These are phyloP conservation scores for Candida tetrigidarum DNA, from an alignment of 1,139 yeast species.

Conservation along the genomic window DNA sequence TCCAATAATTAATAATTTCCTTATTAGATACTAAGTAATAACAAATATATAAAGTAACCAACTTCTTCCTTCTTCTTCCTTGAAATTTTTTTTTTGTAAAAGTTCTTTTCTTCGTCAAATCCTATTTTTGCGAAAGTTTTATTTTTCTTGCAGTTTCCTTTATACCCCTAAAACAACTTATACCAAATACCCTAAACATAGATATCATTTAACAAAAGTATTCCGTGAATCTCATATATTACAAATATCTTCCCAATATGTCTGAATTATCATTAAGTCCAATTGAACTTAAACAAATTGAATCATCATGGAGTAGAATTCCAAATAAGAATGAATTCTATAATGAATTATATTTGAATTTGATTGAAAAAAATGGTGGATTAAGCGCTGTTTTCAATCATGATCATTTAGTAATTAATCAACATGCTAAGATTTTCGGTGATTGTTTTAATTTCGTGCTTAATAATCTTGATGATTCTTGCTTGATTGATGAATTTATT, in stretches of 20 bases:
- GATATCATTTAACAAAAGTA: too few species aligned
- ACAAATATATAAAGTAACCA: slow-evolving; percentile 8
- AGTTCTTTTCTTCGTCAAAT: background rate
- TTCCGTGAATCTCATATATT: too few species aligned
- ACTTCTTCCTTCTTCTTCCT: background rate
- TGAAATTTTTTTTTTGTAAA: slow-evolving; percentile 1
- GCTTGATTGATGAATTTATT: slow-evolving; percentile 39
- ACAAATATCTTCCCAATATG: slow-evolving; percentile 10
- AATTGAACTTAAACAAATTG: slow-evolving; percentile 21
- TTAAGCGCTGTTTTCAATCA: slow-evolving; percentile 29
- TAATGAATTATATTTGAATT: slow-evolving; percentile 37
- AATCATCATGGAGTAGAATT: slow-evolving; percentile 38
- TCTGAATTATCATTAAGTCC: slow-evolving; percentile 17
- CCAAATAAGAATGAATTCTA: slow-evolving; percentile 34
- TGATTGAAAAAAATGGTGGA: slow-evolving; percentile 34
- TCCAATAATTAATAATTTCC: slow-evolving; percentile 1
- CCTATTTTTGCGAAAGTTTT: background rate
- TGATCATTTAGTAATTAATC: slow-evolving; percentile 26
- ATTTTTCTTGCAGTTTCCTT: slow-evolving; percentile 4
- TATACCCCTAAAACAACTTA: slow-evolving; percentile 1
- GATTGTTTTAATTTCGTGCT: slow-evolving; percentile 42
- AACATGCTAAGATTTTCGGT: slow-evolving; percentile 39
- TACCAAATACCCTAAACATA: background rate
- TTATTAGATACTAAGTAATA: background rate
- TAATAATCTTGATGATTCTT: slow-evolving; percentile 33